phyloP scores from a whole-genome alignment of 176 grass and related monocot species.

The Poa annua region DNA sequence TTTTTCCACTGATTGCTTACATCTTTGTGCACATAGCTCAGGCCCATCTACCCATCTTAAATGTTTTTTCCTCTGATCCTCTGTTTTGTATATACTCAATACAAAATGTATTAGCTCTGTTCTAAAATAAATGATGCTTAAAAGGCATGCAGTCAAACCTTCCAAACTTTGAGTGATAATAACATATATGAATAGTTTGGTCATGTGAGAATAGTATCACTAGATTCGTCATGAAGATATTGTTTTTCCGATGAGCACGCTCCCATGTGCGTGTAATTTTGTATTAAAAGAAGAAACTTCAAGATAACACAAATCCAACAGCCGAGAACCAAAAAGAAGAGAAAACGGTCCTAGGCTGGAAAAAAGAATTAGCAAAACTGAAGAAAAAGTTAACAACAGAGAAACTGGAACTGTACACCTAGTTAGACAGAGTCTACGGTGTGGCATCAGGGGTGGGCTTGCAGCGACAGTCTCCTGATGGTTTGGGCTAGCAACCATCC shows the following conservation, averaged over 20 bases:
- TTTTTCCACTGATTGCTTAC: constrained; percentile 19
- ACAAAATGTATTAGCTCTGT: background rate
- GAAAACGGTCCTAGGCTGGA: background rate
- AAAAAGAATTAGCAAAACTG: background rate
- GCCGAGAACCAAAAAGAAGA: background rate
- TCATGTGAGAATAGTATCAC: background rate
- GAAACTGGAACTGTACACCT: constrained; percentile 1
- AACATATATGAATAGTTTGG: background rate
- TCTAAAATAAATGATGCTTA: background rate
- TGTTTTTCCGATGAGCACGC: background rate
- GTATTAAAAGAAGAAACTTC: background rate
- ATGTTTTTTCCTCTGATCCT: constrained; percentile 21
- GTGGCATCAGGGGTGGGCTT: background rate
- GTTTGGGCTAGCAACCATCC: background rate
- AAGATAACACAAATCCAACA: background rate
- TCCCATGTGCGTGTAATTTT: background rate
- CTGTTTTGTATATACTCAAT: constrained; percentile 12
- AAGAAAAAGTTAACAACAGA: background rate
- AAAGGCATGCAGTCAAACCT: background rate
- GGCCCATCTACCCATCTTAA: constrained; percentile 27
- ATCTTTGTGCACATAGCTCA: constrained; percentile 26
- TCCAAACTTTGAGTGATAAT: background rate
- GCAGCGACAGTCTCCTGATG: background rate
- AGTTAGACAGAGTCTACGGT: background rate
- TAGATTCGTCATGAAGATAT: background rate